phyloP scores from a whole-genome alignment of 805 yeast genomes.

The Wickerhamomyces bisporus region DNA sequence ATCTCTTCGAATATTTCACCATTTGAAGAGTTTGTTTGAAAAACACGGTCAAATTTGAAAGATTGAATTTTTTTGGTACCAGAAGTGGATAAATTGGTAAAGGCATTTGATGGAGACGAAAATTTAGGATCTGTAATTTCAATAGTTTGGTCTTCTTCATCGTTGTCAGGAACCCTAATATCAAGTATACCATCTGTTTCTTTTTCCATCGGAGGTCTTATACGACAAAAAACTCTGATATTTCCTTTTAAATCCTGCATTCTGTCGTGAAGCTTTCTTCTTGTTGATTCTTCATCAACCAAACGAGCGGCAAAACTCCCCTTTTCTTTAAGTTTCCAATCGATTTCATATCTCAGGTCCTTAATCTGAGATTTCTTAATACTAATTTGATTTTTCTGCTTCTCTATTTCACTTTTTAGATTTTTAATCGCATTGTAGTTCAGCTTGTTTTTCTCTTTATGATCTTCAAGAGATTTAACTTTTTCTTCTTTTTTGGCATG shows the following conservation, averaged over 20 bases:
- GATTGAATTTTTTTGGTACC: slow-evolving; percentile 19
- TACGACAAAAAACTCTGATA: slow-evolving; percentile 83
- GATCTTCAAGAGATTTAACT: neutral
- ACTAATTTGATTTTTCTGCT: neutral
- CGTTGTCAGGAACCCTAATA: slow-evolving; percentile 27
- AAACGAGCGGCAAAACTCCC: slow-evolving; percentile 32
- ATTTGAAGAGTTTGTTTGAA: slow-evolving; percentile 50
- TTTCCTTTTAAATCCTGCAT: slow-evolving; percentile 89
- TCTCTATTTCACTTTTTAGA: slow-evolving; percentile 15
- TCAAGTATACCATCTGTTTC: slow-evolving; percentile 23
- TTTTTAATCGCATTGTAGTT: slow-evolving; percentile 15
- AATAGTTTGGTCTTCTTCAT: slow-evolving; percentile 24
- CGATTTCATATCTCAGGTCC: neutral
- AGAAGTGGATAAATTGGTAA: slow-evolving; percentile 1
- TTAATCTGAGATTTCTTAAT: neutral
- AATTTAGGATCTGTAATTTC: slow-evolving; percentile 13
- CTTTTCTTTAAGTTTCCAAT: slow-evolving; percentile 27
- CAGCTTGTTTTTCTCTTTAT: slow-evolving; percentile 11
- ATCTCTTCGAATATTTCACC: slow-evolving; percentile 73
- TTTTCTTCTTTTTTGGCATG: neutral
- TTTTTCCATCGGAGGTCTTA: slow-evolving; percentile 51
- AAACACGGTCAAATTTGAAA: slow-evolving; percentile 78
- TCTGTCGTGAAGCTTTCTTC: slow-evolving; percentile 65
- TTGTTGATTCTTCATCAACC: slow-evolving; percentile 43
- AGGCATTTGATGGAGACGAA: neutral